These are phyloP conservation scores for Reutealis trisperma DNA, from an alignment of 345 rosid genomes.

Conservation along the genomic window DNA sequence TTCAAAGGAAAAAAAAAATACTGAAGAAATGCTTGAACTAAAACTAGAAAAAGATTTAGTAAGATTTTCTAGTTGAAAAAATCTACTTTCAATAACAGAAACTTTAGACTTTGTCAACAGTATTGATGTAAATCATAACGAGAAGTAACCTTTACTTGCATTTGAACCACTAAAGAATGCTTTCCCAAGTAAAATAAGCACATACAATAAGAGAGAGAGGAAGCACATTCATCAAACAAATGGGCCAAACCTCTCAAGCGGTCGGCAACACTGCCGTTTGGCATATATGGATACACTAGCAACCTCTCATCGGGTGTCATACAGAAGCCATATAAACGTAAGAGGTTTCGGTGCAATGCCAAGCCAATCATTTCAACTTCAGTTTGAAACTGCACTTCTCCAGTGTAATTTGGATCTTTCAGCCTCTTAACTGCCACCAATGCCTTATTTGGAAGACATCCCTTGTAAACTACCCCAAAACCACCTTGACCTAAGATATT, in stretches of 20 bases:
- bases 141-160: too few species aligned
- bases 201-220: background rate
- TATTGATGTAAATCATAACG: background rate
- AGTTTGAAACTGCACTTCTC: constrained; percentile 96
- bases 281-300: constrained; percentile 97
- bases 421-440: constrained; percentile 87
- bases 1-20: background rate
- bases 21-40: background rate
- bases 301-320: constrained; percentile 79
- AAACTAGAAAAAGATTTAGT: background rate
- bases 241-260: constrained; percentile 70
- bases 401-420: constrained; percentile 83
- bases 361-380: constrained; percentile 98
- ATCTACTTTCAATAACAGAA: background rate
- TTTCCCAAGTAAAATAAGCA: too few species aligned
- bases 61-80: background rate
- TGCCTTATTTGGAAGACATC: constrained; percentile 72
- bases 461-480: constrained; percentile 92
- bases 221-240: background rate
- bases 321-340: constrained; percentile 88
- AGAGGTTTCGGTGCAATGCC: constrained; percentile 86
- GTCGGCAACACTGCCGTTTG: constrained; percentile 94
- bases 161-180: too few species aligned
- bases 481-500: constrained; percentile 95
- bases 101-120: background rate